Conservation (phyloP, 2,329 filamentous ascomycete genomes). For the Fusarium sp. region DNA sequence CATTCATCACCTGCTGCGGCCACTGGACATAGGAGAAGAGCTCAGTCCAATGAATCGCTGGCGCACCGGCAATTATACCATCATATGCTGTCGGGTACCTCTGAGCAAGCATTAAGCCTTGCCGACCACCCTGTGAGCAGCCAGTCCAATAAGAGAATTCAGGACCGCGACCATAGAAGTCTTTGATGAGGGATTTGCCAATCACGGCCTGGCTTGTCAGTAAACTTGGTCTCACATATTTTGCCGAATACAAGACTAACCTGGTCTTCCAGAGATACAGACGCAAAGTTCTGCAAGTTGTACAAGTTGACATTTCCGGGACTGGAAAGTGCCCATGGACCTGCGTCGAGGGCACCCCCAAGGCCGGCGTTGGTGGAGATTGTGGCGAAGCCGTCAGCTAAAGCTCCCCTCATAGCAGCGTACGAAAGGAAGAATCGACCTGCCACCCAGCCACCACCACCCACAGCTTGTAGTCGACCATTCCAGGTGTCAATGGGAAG, state of each 20-base stretch:
- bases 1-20: background rate
- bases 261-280: constrained; percentile 21
- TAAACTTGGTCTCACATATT: background rate
- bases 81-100: constrained; percentile 16
- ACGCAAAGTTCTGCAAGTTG: constrained; percentile 25
- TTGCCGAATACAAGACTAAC: background rate
- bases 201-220: background rate
- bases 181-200: background rate
- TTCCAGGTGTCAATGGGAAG: constrained; percentile 21
- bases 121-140: constrained; percentile 32
- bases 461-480: constrained; percentile 20
- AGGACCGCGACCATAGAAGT: constrained; percentile 13
- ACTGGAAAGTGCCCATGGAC: constrained; percentile 16
- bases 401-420: constrained; percentile 10
- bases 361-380: constrained; percentile 27
- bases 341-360: background rate
- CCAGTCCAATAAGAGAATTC: constrained; percentile 34
- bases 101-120: constrained; percentile 20
- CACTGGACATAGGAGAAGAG: background rate
- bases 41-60: background rate
- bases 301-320: constrained; percentile 31
- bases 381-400: constrained; percentile 30
- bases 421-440: constrained; percentile 16
- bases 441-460: constrained; percentile 25
- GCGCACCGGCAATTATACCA: constrained; percentile 24